phyloP scores from a whole-genome alignment of 306 rosid species.

The Trifolium dubium region DNA sequence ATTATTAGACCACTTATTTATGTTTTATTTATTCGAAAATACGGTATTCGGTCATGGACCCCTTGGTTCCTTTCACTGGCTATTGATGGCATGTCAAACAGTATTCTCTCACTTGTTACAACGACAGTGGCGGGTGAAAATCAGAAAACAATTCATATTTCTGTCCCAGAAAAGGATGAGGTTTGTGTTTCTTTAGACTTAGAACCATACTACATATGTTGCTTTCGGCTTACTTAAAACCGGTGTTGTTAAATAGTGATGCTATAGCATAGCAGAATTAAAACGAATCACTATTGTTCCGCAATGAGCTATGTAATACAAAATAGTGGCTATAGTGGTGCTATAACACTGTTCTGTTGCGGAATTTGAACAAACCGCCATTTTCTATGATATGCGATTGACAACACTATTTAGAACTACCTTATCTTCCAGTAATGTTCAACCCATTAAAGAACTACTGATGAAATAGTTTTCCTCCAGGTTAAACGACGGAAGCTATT shows the following conservation, averaged over 20 bases:
- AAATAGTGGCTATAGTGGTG: too few relatives aligned
- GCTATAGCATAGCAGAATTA: too few relatives aligned
- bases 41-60: conserved; percentile 79
- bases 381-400: too few relatives aligned
- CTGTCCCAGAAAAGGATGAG: conserved; percentile 80
- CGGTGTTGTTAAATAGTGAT: too few relatives aligned
- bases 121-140: conserved; percentile 48
- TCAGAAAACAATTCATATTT: conserved; percentile 54
- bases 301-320: too few relatives aligned
- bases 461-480: conserved; percentile 55
- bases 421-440: not conserved
- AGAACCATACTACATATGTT: conserved; percentile 7
- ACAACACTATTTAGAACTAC: not conserved
- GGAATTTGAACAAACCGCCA: too few relatives aligned
- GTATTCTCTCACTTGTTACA: conserved; percentile 66
- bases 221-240: not conserved
- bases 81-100: conserved; percentile 62
- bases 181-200: conserved; percentile 56
- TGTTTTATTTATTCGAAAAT: conserved; percentile 77
- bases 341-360: too few relatives aligned
- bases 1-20: conserved; percentile 85
- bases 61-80: conserved; percentile 91
- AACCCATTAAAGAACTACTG: conserved; percentile 21
- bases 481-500: conserved; percentile 74
- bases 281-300: too few relatives aligned